phyloP scores from a whole-genome alignment of 305 asterid genomes.

The Caryopteris hybrid region DNA sequence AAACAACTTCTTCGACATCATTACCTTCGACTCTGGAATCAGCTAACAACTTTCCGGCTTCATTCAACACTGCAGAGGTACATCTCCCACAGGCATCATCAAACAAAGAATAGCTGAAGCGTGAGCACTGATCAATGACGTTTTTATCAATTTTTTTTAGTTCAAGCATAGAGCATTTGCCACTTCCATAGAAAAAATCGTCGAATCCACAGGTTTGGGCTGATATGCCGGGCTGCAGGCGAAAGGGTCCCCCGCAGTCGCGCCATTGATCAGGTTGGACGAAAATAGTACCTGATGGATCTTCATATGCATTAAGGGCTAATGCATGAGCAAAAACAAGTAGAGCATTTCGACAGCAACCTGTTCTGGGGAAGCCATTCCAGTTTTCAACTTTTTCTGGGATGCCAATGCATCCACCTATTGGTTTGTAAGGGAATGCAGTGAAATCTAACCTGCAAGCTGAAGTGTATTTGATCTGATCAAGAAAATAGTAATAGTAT shows the following conservation, averaged over 20 bases:
- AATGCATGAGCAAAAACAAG: conserved; percentile 34
- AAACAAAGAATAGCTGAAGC: conserved; percentile 30
- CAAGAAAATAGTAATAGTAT: too few species aligned
- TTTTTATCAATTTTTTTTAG: conserved; percentile 5
- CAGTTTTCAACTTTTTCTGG: background rate
- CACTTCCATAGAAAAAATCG: conserved; percentile 26
- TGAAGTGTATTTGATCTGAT: conserved; percentile 11
- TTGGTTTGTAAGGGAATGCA: conserved; percentile 44
- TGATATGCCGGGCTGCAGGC: conserved; percentile 41
- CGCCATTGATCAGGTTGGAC: conserved; percentile 29
- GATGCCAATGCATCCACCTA: conserved; percentile 41
- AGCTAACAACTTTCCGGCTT: conserved; percentile 16
- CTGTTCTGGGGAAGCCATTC: conserved; percentile 3
- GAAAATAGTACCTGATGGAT: conserved; percentile 28
- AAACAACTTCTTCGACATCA: conserved; percentile 28
- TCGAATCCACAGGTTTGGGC: conserved; percentile 38
- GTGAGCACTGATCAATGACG: conserved; percentile 31
- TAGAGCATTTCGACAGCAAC: conserved; percentile 33
- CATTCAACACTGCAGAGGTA: conserved; percentile 20
- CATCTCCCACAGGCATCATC: conserved; percentile 44
- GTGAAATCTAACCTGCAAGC: conserved; percentile 47
- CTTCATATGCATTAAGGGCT: conserved; percentile 31
- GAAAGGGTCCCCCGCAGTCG: conserved; percentile 30
- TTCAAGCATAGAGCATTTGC: conserved; percentile 32
- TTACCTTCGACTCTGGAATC: background rate